phyloP scores from a whole-genome alignment of 78 protist species.

The Pelomyxa schiedti region DNA sequence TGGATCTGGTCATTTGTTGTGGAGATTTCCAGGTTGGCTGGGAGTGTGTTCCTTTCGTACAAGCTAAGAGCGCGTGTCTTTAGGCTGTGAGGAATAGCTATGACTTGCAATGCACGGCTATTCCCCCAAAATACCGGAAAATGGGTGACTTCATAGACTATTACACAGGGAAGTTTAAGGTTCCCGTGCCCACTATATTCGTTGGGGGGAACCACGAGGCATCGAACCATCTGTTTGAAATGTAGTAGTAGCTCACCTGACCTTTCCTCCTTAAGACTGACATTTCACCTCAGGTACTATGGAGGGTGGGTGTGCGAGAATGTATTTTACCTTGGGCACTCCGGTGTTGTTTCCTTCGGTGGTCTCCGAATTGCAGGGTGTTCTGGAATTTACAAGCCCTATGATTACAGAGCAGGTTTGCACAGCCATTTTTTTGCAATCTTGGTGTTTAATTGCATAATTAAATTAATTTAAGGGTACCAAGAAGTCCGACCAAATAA shows the following conservation, averaged over 20 bases:
- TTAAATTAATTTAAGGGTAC: no score
- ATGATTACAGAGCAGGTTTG: conserved; percentile 28
- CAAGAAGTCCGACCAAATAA: conserved; percentile 20
- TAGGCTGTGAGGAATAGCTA: conserved; percentile 83
- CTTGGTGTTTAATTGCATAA: no score
- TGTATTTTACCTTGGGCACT: conserved; percentile 89
- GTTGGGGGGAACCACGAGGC: conserved; percentile 99
- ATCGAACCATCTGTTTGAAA: conserved; percentile 66
- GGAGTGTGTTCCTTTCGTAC: no score
- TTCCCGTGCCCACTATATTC: conserved; percentile 90
- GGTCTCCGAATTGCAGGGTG: conserved; percentile 88
- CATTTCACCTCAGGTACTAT: no score
- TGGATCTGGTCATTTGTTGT: no score
- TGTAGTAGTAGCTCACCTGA: no score
- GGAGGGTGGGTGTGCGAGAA: conserved; percentile 95
- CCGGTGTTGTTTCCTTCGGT: conserved; percentile 63
- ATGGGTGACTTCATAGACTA: conserved; percentile 77
- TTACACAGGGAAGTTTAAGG: no score
- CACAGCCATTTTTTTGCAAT: no score
- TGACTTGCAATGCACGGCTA: conserved; percentile 78
- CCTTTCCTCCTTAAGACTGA: no score
- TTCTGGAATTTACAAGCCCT: conserved; percentile 87
- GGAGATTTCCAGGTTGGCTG: no score
- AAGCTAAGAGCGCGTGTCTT: no score
- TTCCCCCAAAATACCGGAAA: conserved; percentile 73